Evolutionary conservation across 2,329 filamentous ascomycete genomes (phyloP).

Genomic region (Talaromyces funiculosus): DNA sequence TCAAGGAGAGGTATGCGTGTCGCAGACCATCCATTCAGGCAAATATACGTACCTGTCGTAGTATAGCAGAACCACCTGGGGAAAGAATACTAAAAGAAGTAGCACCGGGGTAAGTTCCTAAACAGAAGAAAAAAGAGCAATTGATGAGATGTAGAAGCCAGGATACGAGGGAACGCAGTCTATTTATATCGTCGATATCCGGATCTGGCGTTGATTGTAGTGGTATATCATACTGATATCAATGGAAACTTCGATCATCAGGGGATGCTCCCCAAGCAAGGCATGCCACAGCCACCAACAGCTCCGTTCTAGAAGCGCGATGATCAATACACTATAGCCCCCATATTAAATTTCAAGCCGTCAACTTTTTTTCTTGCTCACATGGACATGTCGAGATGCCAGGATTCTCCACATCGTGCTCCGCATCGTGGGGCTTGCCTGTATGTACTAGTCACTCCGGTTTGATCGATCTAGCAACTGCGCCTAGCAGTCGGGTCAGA

Average conservation of each 20-base stretch:
- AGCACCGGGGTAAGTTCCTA: too few relatives aligned
- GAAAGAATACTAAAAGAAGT: too few relatives aligned
- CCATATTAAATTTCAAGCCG: neutral
- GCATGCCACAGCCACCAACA: neutral
- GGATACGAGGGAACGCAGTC: neutral
- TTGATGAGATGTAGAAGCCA: neutral
- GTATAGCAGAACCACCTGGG: neutral
- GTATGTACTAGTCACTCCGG: neutral
- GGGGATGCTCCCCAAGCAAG: neutral
- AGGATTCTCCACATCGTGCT: slow-evolving; percentile 10
- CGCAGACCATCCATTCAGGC: neutral
- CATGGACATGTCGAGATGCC: slow-evolving; percentile 18
- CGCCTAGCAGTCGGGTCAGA: neutral
- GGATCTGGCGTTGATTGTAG: neutral
- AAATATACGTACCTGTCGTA: neutral
- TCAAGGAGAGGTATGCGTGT: neutral
- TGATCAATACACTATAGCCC: neutral
- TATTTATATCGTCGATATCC: neutral
- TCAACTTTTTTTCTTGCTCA: slow-evolving; percentile 26
- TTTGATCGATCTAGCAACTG: neutral
- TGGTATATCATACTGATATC: neutral
- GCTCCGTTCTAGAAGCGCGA: neutral
- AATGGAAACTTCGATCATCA: neutral
- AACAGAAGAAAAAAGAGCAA: neutral
- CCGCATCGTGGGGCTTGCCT: slow-evolving; percentile 1